Evolutionary conservation across 2,329 filamentous ascomycete species (phyloP), one percentile per base, ranked within the genome.

Genomic region (Trichoderma sp.): DNA sequence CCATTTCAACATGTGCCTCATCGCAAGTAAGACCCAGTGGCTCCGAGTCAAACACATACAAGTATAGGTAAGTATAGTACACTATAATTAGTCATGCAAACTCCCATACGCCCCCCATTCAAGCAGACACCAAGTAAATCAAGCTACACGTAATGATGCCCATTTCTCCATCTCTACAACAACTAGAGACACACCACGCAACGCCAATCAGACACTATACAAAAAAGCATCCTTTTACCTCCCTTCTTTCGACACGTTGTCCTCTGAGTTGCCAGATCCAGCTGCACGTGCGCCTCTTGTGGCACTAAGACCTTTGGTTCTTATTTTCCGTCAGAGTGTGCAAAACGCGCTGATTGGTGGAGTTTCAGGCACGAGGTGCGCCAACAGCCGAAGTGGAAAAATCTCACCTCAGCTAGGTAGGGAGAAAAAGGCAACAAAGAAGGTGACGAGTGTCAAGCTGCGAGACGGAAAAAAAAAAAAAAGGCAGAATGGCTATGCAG

Each of bases 381-480:
- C 49, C 61, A 52, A 35, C 21, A 64, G 52, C 33, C 49, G 49
- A 64, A 40, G 19, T 10, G 19, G 40, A 13, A 43, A 37, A 62
- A 56, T 56, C 49, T 64, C 61, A 64, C 61, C 55, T 64, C 61
- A 64, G 61, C 61, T 64, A n/a, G 13, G 13, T 4, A 29, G 6
- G 16, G 29, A n/a, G 27, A 52, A 5, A 37, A 37, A 40, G 6
- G n/a, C 11, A 63, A 63, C 6, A 1, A n/a, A 53, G 4, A 27
- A 27, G 19, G 47, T 16, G 19, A 33, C 8, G 3, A 1, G 59
- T 62, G 29, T 33, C 52, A 63, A 53, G 29, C 8, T 29, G 37
- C 40, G 40, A 43, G 7, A 43, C 14, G 37, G 14, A 19, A 19
- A 6, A 6, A 14, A 19, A 19, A 6, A 6, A 14, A 43, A 19